Evolutionary conservation across 495 filamentous ascomycete genomes (phyloP).

Genomic region (Polyplosphaeria fusca): DNA sequence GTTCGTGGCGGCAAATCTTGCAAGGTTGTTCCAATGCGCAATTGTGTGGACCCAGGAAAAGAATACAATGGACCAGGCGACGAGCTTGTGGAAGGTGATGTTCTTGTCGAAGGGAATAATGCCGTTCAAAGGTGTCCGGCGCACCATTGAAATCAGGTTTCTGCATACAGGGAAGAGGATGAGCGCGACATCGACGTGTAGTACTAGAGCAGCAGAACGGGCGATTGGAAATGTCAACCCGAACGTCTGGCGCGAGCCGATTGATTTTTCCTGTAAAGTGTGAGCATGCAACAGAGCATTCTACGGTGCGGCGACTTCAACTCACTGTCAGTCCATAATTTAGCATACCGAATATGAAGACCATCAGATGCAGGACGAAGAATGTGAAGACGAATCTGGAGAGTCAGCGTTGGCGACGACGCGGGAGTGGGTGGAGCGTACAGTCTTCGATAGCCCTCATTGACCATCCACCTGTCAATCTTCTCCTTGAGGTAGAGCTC

Average conservation of each 20-base stretch:
- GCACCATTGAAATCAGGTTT: slow-evolving; percentile 69
- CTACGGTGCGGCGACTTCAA: neutral
- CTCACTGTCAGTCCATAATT: slow-evolving; percentile 64
- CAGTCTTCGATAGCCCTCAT: slow-evolving; percentile 73
- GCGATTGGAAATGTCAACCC: slow-evolving; percentile 70
- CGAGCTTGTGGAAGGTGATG: slow-evolving; percentile 76
- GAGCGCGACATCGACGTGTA: slow-evolving; percentile 73
- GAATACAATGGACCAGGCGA: slow-evolving; percentile 76
- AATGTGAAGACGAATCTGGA: slow-evolving; percentile 68
- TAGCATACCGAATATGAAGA: slow-evolving; percentile 72
- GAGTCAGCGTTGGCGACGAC: slow-evolving; percentile 11
- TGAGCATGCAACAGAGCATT: neutral
- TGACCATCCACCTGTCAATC: slow-evolving; percentile 65
- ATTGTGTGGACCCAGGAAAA: slow-evolving; percentile 79
- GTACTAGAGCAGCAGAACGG: slow-evolving; percentile 62
- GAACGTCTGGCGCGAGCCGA: slow-evolving; percentile 58
- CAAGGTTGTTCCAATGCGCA: slow-evolving; percentile 78
- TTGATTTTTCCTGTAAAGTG: slow-evolving; percentile 53
- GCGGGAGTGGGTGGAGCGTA: slow-evolving; percentile 37
- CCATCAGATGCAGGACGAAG: slow-evolving; percentile 60
- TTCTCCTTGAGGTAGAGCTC: slow-evolving; percentile 53
- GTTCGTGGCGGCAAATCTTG: slow-evolving; percentile 66
- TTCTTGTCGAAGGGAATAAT: slow-evolving; percentile 79
- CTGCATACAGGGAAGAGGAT: slow-evolving; percentile 77
- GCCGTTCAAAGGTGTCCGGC: slow-evolving; percentile 71